phyloP scores from a whole-genome alignment of 495 filamentous ascomycete genomes.

The Bacidia gigantensis region DNA sequence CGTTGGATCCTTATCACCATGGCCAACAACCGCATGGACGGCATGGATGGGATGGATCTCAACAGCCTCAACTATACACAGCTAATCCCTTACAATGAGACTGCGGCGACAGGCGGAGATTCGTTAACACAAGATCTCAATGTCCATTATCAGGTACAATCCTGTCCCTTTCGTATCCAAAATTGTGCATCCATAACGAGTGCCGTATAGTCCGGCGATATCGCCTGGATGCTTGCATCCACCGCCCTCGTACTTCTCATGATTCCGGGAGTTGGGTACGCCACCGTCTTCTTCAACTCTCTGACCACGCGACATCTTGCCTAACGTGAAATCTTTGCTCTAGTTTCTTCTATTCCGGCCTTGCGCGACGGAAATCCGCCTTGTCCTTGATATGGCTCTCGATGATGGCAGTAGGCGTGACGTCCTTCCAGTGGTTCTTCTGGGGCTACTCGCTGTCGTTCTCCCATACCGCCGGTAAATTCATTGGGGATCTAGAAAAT shows the following conservation, averaged over 20 bases:
- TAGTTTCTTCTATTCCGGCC: conserved; percentile 94
- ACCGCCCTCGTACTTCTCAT: conserved; percentile 90
- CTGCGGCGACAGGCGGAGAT: conserved; percentile 54
- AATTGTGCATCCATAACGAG: conserved; percentile 1
- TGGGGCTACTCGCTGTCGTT: conserved; percentile 95
- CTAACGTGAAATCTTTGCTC: background rate
- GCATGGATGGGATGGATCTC: conserved; percentile 25
- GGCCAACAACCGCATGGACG: background rate
- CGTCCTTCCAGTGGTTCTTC: conserved; percentile 98
- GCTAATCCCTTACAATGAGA: conserved; percentile 50
- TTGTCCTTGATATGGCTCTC: conserved; percentile 91
- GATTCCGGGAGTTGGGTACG: conserved; percentile 88
- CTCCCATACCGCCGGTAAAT: conserved; percentile 69
- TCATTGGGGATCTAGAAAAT: conserved; percentile 74
- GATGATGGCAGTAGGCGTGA: conserved; percentile 85
- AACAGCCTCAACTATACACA: conserved; percentile 33
- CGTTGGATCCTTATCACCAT: background rate
- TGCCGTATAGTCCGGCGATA: conserved; percentile 60
- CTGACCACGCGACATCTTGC: background rate
- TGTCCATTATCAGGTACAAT: conserved; percentile 61
- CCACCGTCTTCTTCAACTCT: background rate
- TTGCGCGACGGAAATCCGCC: conserved; percentile 92
- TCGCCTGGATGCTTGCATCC: conserved; percentile 78
- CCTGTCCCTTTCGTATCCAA: background rate
- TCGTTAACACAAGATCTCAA: conserved; percentile 64